phyloP scores from a whole-genome alignment of 306 rosid species.

The Citrullus amarus region DNA sequence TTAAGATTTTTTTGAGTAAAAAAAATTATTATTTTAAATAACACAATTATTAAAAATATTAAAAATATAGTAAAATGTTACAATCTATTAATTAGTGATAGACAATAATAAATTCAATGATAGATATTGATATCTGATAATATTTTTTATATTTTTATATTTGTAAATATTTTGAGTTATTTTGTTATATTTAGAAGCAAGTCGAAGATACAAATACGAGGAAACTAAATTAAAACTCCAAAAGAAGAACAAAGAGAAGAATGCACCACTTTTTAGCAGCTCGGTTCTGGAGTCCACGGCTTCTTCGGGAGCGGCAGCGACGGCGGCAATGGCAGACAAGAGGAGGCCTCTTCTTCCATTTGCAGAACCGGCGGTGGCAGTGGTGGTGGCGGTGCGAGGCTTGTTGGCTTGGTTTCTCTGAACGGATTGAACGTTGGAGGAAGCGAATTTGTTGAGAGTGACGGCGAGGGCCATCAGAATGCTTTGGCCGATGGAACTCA shows the following conservation, averaged over 20 bases:
- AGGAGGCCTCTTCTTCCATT: constrained; percentile 50
- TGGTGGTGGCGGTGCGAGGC: neutral
- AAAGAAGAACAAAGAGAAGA: neutral
- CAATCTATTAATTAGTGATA: no score
- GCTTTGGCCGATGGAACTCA: constrained; percentile 70
- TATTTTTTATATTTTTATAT: no score
- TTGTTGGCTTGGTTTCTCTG: constrained; percentile 22
- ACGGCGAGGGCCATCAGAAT: constrained; percentile 73
- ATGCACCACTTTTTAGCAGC: constrained; percentile 59
- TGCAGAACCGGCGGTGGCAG: constrained; percentile 5
- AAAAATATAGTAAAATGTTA: no score
- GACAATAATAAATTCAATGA: no score
- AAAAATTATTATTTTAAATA: neutral
- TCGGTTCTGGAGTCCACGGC: constrained; percentile 45
- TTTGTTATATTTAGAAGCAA: no score
- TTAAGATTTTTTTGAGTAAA: no score
- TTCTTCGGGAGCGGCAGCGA: constrained; percentile 28
- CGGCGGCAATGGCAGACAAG: constrained; percentile 34
- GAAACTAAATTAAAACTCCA: neutral
- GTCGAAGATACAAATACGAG: no score
- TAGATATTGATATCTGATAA: no score
- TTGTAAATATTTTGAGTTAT: no score
- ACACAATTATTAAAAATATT: neutral
- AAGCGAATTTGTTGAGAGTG: constrained; percentile 65
- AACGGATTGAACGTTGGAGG: constrained; percentile 64